Base-by-base conservation (phyloP, 2,329 filamentous ascomycete genomes). In the Ophiostoma ulmi region DNA sequence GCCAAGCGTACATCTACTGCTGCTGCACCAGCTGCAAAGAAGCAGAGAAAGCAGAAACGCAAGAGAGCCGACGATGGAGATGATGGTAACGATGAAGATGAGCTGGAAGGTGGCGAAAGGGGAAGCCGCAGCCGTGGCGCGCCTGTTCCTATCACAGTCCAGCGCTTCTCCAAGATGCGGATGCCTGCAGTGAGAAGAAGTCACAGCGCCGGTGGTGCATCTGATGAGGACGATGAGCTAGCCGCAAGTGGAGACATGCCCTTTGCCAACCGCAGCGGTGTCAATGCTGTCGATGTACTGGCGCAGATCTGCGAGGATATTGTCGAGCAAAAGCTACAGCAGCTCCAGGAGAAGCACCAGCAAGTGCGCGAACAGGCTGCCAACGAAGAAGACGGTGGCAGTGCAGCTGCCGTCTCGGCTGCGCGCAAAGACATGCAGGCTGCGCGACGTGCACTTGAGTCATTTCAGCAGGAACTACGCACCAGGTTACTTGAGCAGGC, bases 231-330 rank as follows among this genome's bases (percentile, higher is more conserved):
- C 22, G 79, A 79, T 14, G 80, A 81, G 78, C 77, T 3, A 77
- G 81, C 87, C 64, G 36, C 86, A 4, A 82, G 82, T 64, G 76
- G 79, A 1, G 83, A 86, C 5, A 85, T 88, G 1, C 85, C 86
- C 0, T 86, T 85, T 72, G 80, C 82, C 0, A 85, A 83, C 74
- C 82, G 83, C 20, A 78, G 80, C 31, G 86, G 86, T 65, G 87
- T 89, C 74, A 90, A 87, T 67, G 82, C 85, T 0, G 80, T 90
- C 2, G 88, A 90, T 74, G 87, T 90, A 1, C 80, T 90, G 52
- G 81, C 84, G 6, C 84, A 88, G 73, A 81, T 89, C 17, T 90
- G 86, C 75, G 83, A 87, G 44, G 87, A 90, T 75, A 82, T 89
- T 41, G 80, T 89, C 26, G 81, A 81, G n/a, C 78, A 81, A 2